Evolutionary conservation across 2,329 filamentous ascomycete genomes (phyloP), one percentile per base, ranked within the genome.

Genomic region (Arthrobotrys entomopaga): DNA sequence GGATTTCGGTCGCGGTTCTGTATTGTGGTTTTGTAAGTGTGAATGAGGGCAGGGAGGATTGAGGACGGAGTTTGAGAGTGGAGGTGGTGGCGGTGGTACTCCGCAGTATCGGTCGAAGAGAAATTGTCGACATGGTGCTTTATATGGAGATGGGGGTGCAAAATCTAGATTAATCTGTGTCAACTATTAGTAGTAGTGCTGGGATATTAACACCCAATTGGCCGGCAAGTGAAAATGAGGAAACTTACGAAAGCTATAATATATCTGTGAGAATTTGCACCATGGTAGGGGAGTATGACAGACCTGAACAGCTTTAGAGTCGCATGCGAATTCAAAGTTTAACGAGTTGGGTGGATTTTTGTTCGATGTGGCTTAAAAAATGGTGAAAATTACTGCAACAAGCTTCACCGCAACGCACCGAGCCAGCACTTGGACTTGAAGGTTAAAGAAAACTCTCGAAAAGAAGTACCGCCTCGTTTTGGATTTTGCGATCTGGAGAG

Each of bases 1-100:
- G 87, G 80, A 98, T 87, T 76, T 97, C 90, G 22, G 91, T 93
- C 60, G 95, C 95, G 2, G 48, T 73, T 22, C 69, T 48, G 29
- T 66, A 81, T 92, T 88, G 74, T 93, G 90, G 80, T 88, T 85
- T 83, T 93, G 90, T 57, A 82, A 83, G 82, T 22, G 70, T 22
- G 53, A 61, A 60, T 15, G 65, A 49, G 15, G 52, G 29, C 5
- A 54, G 11, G 3, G 64, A 65, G 38, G 24, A n/a, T 19, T 10
- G 49, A 53, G 34, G 15, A 40, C 29, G 60, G 43, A 57, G 24
- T 54, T 49, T 63, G 10, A 57, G 56, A 38, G 34, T 20, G 43
- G 66, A 63, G 38, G 29, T 34, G 52, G 65, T 8, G 50, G 29
- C 29, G 29, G 29, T 34, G 29, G 60, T 40, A 13, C 73, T 65